These are phyloP conservation scores for Boletus coccyginus DNA, from an alignment of 768 basidiomycete genomes.

Conservation along the genomic window DNA sequence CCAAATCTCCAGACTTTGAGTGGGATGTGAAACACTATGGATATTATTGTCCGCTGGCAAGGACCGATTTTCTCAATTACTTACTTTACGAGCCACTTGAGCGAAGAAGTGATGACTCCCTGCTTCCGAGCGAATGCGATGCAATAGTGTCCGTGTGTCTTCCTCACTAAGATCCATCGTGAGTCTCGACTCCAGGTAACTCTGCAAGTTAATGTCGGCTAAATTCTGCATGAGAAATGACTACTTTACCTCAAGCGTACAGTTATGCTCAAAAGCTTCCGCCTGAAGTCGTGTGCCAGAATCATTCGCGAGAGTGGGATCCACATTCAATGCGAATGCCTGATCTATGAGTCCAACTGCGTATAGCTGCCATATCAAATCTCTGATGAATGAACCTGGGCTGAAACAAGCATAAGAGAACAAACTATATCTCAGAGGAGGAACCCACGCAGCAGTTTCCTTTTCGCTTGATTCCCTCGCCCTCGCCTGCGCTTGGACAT, in stretches of 20 bases:
- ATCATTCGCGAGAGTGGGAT: constrained; percentile 51
- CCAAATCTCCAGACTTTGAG: constrained; percentile 56
- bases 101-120: constrained; percentile 59
- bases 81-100: constrained; percentile 54
- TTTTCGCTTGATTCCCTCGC: constrained; percentile 19
- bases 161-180: constrained; percentile 45
- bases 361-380: constrained; percentile 50
- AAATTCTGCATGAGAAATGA: background rate
- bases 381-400: constrained; percentile 23
- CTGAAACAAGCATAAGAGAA: constrained; percentile 20
- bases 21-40: constrained; percentile 58
- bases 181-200: constrained; percentile 57
- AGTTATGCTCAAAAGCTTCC: constrained; percentile 61
- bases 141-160: constrained; percentile 34
- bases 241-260: constrained; percentile 52
- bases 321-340: constrained; percentile 47
- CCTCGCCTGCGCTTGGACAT: constrained; percentile 36
- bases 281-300: constrained; percentile 45
- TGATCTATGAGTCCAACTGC: constrained; percentile 54
- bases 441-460: constrained; percentile 19
- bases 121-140: constrained; percentile 52
- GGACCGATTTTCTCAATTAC: constrained; percentile 7
- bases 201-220: constrained; percentile 12
- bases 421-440: background rate
- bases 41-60: background rate